phyloP scores from a whole-genome alignment of 2,329 filamentous ascomycete genomes.

The Fusarium sp. region DNA sequence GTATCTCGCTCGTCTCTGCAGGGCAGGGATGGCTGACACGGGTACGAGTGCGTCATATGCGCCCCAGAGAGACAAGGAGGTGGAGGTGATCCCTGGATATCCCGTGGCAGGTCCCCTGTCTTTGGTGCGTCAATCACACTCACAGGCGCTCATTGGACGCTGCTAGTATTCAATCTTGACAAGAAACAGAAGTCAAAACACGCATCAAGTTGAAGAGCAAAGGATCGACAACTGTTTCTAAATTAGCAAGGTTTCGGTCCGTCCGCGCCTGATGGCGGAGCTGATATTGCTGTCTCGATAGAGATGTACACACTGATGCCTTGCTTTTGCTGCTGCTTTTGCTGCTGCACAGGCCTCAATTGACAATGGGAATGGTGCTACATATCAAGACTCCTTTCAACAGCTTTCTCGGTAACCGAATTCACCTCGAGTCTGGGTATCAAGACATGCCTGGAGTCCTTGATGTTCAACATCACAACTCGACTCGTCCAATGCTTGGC shows the following conservation, averaged over 20 bases:
- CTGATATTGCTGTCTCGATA: slow-evolving; percentile 5
- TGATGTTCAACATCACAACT: slow-evolving; percentile 23
- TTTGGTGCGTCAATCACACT: slow-evolving; percentile 38
- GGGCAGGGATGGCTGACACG: slow-evolving; percentile 37
- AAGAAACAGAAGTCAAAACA: slow-evolving; percentile 29
- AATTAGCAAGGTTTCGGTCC: slow-evolving; percentile 17
- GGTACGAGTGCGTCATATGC: slow-evolving; percentile 45
- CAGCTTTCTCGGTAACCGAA: background rate
- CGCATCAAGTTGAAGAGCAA: slow-evolving; percentile 25
- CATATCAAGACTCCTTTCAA: slow-evolving; percentile 7
- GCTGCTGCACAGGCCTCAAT: slow-evolving; percentile 5
- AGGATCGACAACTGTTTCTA: slow-evolving; percentile 35
- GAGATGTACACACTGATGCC: slow-evolving; percentile 1
- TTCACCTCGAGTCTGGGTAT: slow-evolving; percentile 1
- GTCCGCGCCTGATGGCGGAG: slow-evolving; percentile 11
- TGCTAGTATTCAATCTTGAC: slow-evolving; percentile 11
- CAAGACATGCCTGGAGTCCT: background rate
- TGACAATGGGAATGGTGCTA: slow-evolving; percentile 21
- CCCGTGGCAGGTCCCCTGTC: slow-evolving; percentile 35
- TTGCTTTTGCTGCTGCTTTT: slow-evolving; percentile 3
- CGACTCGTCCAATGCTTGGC: slow-evolving; percentile 20
- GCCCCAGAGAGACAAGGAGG: slow-evolving; percentile 38
- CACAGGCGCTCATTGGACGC: slow-evolving; percentile 26
- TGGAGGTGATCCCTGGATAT: slow-evolving; percentile 33
- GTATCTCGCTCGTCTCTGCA: slow-evolving; percentile 31